Evolutionary conservation across 1,284 basidiomycete genomes (phyloP).

Genomic region (Peniophora sp.): DNA sequence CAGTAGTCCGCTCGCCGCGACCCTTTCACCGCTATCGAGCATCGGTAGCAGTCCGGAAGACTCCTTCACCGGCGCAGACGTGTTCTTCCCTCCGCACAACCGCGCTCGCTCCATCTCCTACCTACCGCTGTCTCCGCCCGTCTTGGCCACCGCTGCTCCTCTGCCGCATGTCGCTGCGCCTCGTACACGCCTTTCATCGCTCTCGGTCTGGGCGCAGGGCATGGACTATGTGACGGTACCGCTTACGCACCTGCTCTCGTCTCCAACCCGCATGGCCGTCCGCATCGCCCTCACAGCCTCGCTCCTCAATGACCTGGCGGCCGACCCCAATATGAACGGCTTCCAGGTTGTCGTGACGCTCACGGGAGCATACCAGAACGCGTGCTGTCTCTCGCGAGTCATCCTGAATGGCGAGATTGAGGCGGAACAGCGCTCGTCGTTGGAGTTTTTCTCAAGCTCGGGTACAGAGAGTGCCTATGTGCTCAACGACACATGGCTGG

Average conservation of each 20-base stretch:
- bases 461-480: slow-evolving; percentile 8
- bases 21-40: slow-evolving; percentile 2
- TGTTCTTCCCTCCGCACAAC: slow-evolving; percentile 1
- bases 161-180: slow-evolving; percentile 7
- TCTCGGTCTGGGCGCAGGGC: slow-evolving; percentile 56
- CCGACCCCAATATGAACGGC: slow-evolving; percentile 47
- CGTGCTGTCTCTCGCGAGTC: slow-evolving; percentile 55
- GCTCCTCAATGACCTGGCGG: slow-evolving; percentile 37
- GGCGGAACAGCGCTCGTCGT: slow-evolving; percentile 40
- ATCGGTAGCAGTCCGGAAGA: slow-evolving; percentile 5
- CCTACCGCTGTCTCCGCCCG: neutral
- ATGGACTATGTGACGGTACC: slow-evolving; percentile 54
- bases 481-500: slow-evolving; percentile 13
- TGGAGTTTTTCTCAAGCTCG: slow-evolving; percentile 23
- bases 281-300: slow-evolving; percentile 43
- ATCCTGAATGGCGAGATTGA: slow-evolving; percentile 41
- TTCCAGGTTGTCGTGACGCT: slow-evolving; percentile 53
- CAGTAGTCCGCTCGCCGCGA: slow-evolving; percentile 14
- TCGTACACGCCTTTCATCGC: slow-evolving; percentile 24
- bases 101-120: slow-evolving; percentile 1
- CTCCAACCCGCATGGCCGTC: slow-evolving; percentile 28
- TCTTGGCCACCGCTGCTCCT: slow-evolving; percentile 6
- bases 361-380: slow-evolving; percentile 32
- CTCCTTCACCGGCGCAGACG: slow-evolving; percentile 7
- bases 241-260: slow-evolving; percentile 34